phyloP scores from a whole-genome alignment of 441 rosid genomes.

The Populus hybrid region DNA sequence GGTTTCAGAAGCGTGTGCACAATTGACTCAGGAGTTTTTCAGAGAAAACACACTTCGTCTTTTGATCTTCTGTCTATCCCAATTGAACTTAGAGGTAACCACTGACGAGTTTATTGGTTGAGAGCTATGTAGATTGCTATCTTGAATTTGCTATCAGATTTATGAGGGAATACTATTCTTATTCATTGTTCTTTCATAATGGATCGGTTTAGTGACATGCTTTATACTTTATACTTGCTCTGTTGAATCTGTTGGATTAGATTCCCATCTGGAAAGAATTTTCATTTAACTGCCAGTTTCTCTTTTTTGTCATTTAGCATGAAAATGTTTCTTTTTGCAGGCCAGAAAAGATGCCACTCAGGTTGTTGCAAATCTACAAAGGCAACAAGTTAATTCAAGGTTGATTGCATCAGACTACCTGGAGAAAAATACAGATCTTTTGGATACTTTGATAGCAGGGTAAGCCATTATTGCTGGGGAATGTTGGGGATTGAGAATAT shows the following conservation, averaged over 20 bases:
- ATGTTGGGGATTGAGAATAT: not conserved
- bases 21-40: conserved; percentile 37
- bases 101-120: not conserved
- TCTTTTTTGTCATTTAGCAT: not conserved
- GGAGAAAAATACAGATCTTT: conserved; percentile 27
- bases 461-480: conserved; percentile 30
- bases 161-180: not conserved
- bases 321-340: no score
- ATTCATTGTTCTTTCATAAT: not conserved
- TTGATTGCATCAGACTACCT: no score
- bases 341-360: no score
- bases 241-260: not conserved
- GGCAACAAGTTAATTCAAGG: no score
- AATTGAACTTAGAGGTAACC: conserved; percentile 77
- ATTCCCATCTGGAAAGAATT: conserved; percentile 2
- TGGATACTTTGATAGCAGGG: conserved; percentile 78
- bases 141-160: not conserved
- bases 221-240: not conserved
- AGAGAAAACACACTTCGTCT: conserved; percentile 71
- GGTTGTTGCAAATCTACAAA: no score
- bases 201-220: not conserved
- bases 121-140: not conserved
- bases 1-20: conserved; percentile 76
- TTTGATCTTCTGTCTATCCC: conserved; percentile 71
- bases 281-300: not conserved